Conservation (phyloP, 441 rosid species). For the Arabidopsis hybrid region DNA sequence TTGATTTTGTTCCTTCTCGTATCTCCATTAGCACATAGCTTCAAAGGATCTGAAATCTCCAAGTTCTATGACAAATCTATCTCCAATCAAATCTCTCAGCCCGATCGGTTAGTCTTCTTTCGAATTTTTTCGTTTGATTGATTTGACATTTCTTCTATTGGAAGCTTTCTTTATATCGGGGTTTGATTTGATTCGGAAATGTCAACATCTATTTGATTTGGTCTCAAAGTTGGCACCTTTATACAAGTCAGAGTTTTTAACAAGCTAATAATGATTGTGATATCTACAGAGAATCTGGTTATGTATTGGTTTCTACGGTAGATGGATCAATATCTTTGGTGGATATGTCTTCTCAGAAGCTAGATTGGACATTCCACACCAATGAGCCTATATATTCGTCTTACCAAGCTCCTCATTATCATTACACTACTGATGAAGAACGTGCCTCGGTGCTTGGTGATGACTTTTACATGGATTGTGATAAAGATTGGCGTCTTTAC, state of each 20-base stretch:
- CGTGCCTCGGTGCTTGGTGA: conserved; percentile 54
- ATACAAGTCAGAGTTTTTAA: neutral
- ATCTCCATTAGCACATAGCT: conserved; percentile 46
- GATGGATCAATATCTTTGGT: conserved; percentile 75
- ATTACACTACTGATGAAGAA: conserved; percentile 42
- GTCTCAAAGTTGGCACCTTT: conserved; percentile 18
- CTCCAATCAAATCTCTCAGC: conserved; percentile 50
- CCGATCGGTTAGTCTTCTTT: conserved; percentile 52
- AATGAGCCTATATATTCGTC: conserved; percentile 81
- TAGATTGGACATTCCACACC: conserved; percentile 72
- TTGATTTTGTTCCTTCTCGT: conserved; percentile 47
- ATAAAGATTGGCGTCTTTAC: conserved; percentile 79
- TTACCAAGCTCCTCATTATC: conserved; percentile 64
- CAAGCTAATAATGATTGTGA: neutral
- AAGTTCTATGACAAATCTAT: conserved; percentile 50
- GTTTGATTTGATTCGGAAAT: neutral
- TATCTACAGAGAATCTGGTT: conserved; percentile 52
- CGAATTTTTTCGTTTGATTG: neutral
- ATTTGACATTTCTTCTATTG: neutral
- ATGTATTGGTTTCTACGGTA: conserved; percentile 63
- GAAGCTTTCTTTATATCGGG: neutral
- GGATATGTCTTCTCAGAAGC: conserved; percentile 52
- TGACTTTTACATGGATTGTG: conserved; percentile 74
- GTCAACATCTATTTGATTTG: conserved; percentile 15
- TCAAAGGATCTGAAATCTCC: conserved; percentile 53